phyloP scores from a whole-genome alignment of 306 rosid species.

The Chamaecrista fasciculata region DNA sequence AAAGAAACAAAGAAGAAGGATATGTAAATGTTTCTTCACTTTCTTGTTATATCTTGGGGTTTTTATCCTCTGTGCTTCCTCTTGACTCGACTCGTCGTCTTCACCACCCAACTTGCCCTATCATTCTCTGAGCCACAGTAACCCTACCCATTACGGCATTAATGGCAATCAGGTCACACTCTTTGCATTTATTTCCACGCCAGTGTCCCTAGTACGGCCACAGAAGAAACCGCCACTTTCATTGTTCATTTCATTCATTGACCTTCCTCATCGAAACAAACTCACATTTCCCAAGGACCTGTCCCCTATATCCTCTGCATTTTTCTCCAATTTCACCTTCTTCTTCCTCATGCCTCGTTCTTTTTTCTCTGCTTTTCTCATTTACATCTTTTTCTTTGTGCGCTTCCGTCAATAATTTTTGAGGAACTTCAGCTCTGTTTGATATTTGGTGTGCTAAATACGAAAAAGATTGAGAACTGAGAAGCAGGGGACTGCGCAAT shows the following conservation, averaged over 20 bases:
- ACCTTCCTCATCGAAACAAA: constrained; percentile 3
- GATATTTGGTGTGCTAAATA: background rate
- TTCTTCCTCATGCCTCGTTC: constrained; percentile 2
- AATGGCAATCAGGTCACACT: constrained; percentile 35
- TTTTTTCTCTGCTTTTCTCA: constrained; percentile 18
- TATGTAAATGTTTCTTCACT: too few relatives aligned
- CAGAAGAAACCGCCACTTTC: constrained; percentile 45
- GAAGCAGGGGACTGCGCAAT: background rate
- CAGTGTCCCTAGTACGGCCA: constrained; percentile 31
- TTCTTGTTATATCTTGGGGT: background rate
- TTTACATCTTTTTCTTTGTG: constrained; percentile 6
- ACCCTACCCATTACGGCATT: constrained; percentile 51
- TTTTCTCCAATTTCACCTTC: background rate
- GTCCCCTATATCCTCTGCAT: background rate
- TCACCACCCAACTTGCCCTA: background rate
- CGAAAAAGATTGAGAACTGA: background rate
- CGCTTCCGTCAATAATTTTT: background rate
- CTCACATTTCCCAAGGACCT: constrained; percentile 17
- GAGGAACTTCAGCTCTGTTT: background rate
- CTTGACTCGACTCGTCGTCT: background rate
- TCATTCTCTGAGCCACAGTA: background rate
- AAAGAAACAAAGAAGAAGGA: background rate
- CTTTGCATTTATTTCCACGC: constrained; percentile 32
- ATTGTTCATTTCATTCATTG: background rate
- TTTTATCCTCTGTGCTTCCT: constrained; percentile 9